Evolutionary conservation across 2,329 filamentous ascomycete genomes (phyloP).

Genomic region (Cladosporium oxysporum): DNA sequence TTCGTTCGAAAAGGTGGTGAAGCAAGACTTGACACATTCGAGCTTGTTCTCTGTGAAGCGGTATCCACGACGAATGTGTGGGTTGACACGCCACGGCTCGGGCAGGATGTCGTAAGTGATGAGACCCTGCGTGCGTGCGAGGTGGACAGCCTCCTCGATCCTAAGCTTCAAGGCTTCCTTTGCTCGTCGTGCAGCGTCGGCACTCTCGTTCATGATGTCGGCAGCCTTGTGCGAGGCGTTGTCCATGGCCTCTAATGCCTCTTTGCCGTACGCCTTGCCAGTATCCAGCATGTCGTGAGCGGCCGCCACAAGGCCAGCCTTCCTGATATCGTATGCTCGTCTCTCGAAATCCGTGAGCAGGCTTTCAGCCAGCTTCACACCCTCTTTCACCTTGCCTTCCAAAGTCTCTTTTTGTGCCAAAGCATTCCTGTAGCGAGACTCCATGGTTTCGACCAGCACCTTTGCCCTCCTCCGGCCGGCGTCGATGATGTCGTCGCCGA

Average conservation of each 20-base stretch:
- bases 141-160: conserved; percentile 80
- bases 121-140: conserved; percentile 77
- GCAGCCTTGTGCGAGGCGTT: conserved; percentile 73
- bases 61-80: conserved; percentile 87
- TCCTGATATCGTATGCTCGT: conserved; percentile 75
- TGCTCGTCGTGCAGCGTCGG: conserved; percentile 79
- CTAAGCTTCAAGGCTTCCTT: conserved; percentile 61
- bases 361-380: conserved; percentile 80
- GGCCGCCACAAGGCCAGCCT: conserved; percentile 73
- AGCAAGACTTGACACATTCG: conserved; percentile 78
- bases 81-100: conserved; percentile 89
- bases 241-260: conserved; percentile 79
- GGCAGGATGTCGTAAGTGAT: conserved; percentile 90
- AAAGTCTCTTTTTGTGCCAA: conserved; percentile 81
- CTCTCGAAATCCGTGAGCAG: conserved; percentile 85
- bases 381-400: conserved; percentile 87
- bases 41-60: conserved; percentile 90
- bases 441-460: conserved; percentile 89
- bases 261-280: conserved; percentile 73
- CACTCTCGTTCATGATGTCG: conserved; percentile 76
- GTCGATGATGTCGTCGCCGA: conserved; percentile 86
- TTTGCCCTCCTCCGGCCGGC: conserved; percentile 80
- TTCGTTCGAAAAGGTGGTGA: conserved; percentile 84
- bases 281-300: conserved; percentile 74
- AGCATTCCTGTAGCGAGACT: conserved; percentile 82